These are phyloP conservation scores for Bassia scoparia DNA, from an alignment of 148 eudicot genomes.

Conservation along the genomic window DNA sequence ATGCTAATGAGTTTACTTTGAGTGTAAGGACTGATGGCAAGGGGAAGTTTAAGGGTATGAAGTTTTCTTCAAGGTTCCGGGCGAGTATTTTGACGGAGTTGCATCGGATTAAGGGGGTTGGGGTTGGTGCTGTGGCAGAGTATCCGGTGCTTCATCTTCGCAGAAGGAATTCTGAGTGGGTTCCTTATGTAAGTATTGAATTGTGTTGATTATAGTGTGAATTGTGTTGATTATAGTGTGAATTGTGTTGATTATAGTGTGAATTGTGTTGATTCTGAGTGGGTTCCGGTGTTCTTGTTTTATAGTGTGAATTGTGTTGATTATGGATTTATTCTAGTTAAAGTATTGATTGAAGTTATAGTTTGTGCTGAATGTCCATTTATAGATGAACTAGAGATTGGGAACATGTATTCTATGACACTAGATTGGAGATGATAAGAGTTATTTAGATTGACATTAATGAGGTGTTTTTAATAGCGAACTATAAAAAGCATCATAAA, in stretches of 20 bases:
- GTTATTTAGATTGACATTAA: background rate
- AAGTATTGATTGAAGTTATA: background rate
- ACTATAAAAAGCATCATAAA: background rate
- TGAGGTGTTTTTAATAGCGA: background rate
- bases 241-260: no score
- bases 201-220: background rate
- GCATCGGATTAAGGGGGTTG: conserved; percentile 67
- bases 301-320: background rate
- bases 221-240: background rate
- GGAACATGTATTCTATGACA: background rate
- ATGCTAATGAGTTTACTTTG: conserved; percentile 68
- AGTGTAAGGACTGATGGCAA: conserved; percentile 86
- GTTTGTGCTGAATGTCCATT: background rate
- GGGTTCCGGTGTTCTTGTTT: no score
- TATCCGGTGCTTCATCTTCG: conserved; percentile 86
- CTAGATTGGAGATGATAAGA: background rate
- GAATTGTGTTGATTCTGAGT: background rate
- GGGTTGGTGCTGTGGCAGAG: conserved; percentile 62
- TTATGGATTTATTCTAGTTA: background rate
- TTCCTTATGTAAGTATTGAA: conserved; percentile 72
- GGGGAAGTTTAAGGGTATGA: conserved; percentile 76
- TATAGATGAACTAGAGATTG: background rate
- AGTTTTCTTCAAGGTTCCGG: conserved; percentile 74
- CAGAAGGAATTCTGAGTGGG: conserved; percentile 77
- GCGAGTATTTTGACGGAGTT: conserved; percentile 87